Evolutionary conservation across 2,329 filamentous ascomycete species (phyloP), one percentile per base, ranked within the genome.

Genomic region (Fusarium nurragi): DNA sequence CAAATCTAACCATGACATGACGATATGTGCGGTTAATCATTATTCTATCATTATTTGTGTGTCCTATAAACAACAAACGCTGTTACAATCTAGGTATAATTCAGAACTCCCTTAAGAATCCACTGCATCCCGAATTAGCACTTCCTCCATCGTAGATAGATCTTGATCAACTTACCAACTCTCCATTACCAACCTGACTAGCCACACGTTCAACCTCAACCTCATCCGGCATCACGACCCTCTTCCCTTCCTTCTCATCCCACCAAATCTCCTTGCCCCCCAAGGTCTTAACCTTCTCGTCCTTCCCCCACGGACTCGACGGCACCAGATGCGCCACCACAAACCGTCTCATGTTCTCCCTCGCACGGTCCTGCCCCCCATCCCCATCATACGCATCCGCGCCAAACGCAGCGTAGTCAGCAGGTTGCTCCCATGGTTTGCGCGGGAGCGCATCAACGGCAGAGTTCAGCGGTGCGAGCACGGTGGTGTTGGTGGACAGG

Each of bases 391-490:
- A 97, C 2, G 90, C 92, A 28, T 88, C 78, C 3, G 84, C 82
- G 0, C 92, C 93, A 5, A 90, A 79, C 2, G 77, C 77, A 5
- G 82, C 79, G 75, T 95, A 94, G 67, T 97, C 93, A 49, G 84
- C 78, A 0, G 90, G 86, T 64, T 94, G 82, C 71, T 91, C 92
- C 92, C 92, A 97, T 0, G 94, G 94, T 76, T 97, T 98, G 49
- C 90, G 84, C 1, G 93, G 91, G 22, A 98, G 81, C 1, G 78
- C 80, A 66, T 91, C 90, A 72, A 99, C 87, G 4, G 89, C 93
- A 18, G 86, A 88, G 81, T 99, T 98, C 51, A 91, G 81, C 1
- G 95, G 95, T 6, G 94, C 94, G 4, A 98, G 86, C 22, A 98
- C 88, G 3, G 93, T 97, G 16, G 91, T 91, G 75, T 94, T 94